Conservation (phyloP, 768 basidiomycete species). For the Krasilnikovozyma curviuscula region DNA sequence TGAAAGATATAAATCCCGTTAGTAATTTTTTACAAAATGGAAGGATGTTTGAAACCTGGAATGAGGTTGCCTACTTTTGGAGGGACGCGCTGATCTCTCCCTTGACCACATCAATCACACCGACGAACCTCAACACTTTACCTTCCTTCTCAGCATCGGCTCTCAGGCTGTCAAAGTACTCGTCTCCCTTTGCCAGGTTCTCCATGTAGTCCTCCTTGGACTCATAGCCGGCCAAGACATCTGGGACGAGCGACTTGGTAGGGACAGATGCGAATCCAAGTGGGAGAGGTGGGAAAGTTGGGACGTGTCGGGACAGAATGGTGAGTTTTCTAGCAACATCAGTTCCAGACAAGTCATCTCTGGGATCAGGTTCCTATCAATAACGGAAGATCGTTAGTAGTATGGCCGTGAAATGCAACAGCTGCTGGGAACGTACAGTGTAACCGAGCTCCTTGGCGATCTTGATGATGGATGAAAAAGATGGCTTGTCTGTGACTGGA, state of each 20-base stretch:
- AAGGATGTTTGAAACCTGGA: neutral
- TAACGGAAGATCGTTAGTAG: too few relatives aligned
- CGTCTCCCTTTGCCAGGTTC: constrained; percentile 63
- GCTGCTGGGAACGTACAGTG: constrained; percentile 45
- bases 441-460: constrained; percentile 81
- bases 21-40: too few relatives aligned
- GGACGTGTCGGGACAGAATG: constrained; percentile 60
- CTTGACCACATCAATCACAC: constrained; percentile 63
- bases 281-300: constrained; percentile 7
- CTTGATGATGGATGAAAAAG: constrained; percentile 74
- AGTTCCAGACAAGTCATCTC: constrained; percentile 86
- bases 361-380: constrained; percentile 89
- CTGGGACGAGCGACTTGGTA: constrained; percentile 70
- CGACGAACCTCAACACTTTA: constrained; percentile 82
- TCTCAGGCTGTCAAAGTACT: constrained; percentile 54
- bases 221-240: constrained; percentile 42
- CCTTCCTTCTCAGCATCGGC: constrained; percentile 55
- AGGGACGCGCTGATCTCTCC: constrained; percentile 68
- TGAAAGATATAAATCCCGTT: neutral
- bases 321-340: constrained; percentile 95
- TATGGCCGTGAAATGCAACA: constrained; percentile 17
- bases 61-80: constrained; percentile 45
- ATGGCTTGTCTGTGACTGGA: neutral
- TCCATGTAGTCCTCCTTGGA: constrained; percentile 67
- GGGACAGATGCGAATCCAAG: constrained; percentile 66